Base-by-base conservation (phyloP, 495 filamentous ascomycete genomes). In the Aspergillus carlsbadensis region DNA sequence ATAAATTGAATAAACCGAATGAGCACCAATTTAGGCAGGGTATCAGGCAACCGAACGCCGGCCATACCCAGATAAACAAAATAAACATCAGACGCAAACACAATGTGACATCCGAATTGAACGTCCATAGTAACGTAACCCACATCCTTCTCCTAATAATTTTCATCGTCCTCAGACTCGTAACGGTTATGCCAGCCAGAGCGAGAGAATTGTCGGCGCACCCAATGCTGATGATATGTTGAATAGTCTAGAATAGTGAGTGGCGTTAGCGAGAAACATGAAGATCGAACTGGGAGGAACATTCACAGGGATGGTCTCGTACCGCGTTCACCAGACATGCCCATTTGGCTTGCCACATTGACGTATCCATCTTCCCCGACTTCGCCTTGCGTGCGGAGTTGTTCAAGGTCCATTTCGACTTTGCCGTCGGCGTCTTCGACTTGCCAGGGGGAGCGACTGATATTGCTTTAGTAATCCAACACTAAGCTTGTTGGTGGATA, bases 291-390 rank as follows among this genome's bases (percentile, higher is more conserved):
- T 14, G n/a, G 40, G 22, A 22, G 57, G 62, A 20, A 33, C 21
- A 45, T 57, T 29, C 62, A 71, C 60, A 72, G 54, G 55, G 66
- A 62, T 50, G 51, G 61, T 46, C 48, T 58, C 72, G 49, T 75
- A 85, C 80, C 83, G 66, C 85, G 73, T 58, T 63, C 34, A 4
- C 73, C 62, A 45, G 81, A 84, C 51, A 89, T 72, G 2, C 86
- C 87, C 33, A 89, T 69, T 59, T 87, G 77, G 3, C 66, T 64
- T 4, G 81, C 87, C 14, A 90, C 80, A 64, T 89, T 89, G 22
- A 87, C 66, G 61, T 89, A 90, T 6, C 87, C 87, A 15, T 87
- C 86, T 10, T 53, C 59, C 34, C 70, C 77, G n/a, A 65, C 13
- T 34, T 57, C 56, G 13, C 75, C 79, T 0, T 48, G 66, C 11